Evolutionary conservation across 2,329 filamentous ascomycete genomes (phyloP).

Genomic region (Rhynchosporium graminicola): DNA sequence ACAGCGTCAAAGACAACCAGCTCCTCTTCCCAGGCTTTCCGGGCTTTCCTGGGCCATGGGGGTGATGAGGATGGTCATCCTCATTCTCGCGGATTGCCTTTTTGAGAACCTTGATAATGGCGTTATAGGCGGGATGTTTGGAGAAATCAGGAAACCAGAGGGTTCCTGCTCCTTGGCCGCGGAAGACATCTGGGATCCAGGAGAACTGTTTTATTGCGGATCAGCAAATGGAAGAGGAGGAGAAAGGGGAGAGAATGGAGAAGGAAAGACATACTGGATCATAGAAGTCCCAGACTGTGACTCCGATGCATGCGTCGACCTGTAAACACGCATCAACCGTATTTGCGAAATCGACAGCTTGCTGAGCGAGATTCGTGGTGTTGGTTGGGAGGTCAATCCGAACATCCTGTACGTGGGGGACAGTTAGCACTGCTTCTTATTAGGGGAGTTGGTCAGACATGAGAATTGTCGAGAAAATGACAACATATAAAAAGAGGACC

Average conservation of each 20-base stretch:
- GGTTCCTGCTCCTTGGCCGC: conserved; percentile 25
- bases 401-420: conserved; percentile 46
- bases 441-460: too few relatives aligned
- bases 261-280: conserved; percentile 37
- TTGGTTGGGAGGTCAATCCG: conserved; percentile 50
- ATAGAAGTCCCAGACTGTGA: conserved; percentile 39
- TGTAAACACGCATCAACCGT: conserved; percentile 33
- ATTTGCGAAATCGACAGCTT: conserved; percentile 50
- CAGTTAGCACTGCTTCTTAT: too few relatives aligned
- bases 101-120: conserved; percentile 39
- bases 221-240: background rate
- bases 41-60: too few relatives aligned
- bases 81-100: conserved; percentile 35
- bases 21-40: background rate
- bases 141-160: conserved; percentile 30
- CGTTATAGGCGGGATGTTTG: conserved; percentile 36
- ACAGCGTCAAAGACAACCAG: conserved; percentile 1
- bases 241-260: background rate
- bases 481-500: too few relatives aligned
- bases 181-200: conserved; percentile 32
- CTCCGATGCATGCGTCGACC: conserved; percentile 33
- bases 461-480: too few relatives aligned
- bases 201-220: conserved; percentile 23
- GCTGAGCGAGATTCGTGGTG: conserved; percentile 44
- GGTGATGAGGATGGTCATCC: background rate